phyloP scores from a whole-genome alignment of 192 early-diverging fungal species.

The Chytriomyces hyalinus region DNA sequence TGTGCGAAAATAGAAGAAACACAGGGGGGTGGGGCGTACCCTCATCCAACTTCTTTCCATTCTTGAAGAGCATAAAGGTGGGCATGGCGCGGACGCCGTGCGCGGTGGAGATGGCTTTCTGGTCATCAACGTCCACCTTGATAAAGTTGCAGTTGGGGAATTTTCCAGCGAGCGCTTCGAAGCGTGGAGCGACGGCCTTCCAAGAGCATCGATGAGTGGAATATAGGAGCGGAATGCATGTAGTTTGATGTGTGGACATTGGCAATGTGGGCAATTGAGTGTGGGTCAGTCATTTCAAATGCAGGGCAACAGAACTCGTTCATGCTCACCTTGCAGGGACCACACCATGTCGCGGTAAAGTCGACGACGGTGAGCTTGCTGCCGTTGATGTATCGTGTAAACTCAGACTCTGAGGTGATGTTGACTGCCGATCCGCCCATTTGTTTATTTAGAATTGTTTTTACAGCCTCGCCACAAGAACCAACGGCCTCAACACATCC shows the following conservation, averaged over 20 bases:
- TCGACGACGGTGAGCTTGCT: conserved; percentile 32
- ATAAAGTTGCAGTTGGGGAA: conserved; percentile 67
- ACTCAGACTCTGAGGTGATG: conserved; percentile 26
- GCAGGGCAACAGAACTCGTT: too few relatives aligned
- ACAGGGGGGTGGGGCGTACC: conserved; percentile 5
- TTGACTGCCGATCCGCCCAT: background rate
- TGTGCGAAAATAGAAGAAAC: background rate
- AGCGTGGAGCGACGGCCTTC: conserved; percentile 56
- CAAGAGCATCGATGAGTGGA: too few relatives aligned
- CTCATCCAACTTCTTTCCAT: conserved; percentile 60
- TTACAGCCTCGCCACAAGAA: too few relatives aligned
- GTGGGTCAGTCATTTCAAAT: too few relatives aligned
- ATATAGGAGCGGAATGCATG: too few relatives aligned
- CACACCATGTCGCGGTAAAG: conserved; percentile 47
- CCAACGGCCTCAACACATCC: too few relatives aligned
- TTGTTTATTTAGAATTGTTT: too few relatives aligned
- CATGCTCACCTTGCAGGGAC: conserved; percentile 49
- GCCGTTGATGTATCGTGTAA: conserved; percentile 20
- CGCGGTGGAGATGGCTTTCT: conserved; percentile 41
- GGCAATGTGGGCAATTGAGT: too few relatives aligned
- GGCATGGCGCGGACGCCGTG: conserved; percentile 72
- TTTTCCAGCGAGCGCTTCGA: conserved; percentile 63
- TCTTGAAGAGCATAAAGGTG: conserved; percentile 66
- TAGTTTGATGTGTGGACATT: too few relatives aligned
- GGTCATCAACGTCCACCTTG: conserved; percentile 85